These are phyloP conservation scores for Colletotrichum sp. DNA, from an alignment of 2,329 filamentous ascomycete species.

Conservation along the genomic window DNA sequence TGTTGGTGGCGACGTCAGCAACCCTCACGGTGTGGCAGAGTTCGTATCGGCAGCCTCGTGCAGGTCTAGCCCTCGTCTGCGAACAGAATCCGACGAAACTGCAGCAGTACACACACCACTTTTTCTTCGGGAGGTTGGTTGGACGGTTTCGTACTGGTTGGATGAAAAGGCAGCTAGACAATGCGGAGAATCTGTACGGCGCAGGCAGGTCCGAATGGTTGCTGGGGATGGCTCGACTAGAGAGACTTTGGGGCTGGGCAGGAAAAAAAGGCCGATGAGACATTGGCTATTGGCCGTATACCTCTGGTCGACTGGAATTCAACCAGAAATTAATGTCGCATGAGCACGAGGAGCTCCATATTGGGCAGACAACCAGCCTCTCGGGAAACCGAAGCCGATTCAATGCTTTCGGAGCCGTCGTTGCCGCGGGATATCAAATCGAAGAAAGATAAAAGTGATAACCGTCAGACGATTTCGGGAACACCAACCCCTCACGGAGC, in stretches of 20 bases:
- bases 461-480: not conserved
- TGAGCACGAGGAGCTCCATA: not conserved
- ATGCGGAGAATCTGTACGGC: not conserved
- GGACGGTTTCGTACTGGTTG: not conserved
- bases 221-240: not conserved
- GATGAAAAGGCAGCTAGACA: not conserved
- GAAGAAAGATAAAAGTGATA: not conserved
- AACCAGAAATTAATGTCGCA: not conserved
- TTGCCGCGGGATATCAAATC: not conserved
- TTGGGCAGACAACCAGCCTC: not conserved
- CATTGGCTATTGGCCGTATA: not conserved
- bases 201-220: not conserved
- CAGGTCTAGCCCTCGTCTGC: not conserved
- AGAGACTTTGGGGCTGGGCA: not conserved
- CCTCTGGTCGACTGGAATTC: not conserved
- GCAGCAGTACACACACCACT: not conserved
- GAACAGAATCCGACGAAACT: not conserved
- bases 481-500: not conserved
- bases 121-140: not conserved
- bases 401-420: not conserved
- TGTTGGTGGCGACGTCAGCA: not conserved
- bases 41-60: slow-evolving; percentile 3
- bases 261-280: not conserved
- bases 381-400: not conserved
- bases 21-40: not conserved